Conservation (phyloP, 495 filamentous ascomycete species). For the Podospora didyma region DNA sequence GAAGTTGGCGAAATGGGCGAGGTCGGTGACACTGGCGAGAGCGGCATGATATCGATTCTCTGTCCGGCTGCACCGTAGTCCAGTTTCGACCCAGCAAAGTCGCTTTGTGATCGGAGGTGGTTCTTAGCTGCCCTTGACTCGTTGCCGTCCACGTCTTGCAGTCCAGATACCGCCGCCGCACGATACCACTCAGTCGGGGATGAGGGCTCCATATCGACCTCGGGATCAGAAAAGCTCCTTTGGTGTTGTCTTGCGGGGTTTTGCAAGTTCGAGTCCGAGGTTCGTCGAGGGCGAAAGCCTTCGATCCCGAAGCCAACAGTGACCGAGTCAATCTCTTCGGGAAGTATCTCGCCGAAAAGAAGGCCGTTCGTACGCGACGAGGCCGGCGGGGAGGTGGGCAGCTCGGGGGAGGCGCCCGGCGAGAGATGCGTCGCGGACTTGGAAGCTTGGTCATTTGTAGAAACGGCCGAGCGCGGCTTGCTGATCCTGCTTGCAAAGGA, state of each 20-base stretch:
- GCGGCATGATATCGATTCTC: conserved; percentile 20
- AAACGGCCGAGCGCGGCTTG: conserved; percentile 38
- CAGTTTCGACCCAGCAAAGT: conserved; percentile 38
- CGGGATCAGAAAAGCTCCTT: conserved; percentile 42
- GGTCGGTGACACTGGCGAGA: conserved; percentile 25
- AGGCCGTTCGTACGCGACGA: conserved; percentile 28
- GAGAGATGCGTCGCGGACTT: conserved; percentile 44
- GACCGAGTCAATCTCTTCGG: conserved; percentile 34
- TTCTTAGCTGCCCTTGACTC: conserved; percentile 25
- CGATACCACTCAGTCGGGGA: conserved; percentile 55
- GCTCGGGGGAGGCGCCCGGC: conserved; percentile 21
- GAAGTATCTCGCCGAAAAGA: conserved; percentile 51
- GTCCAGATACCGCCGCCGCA: conserved; percentile 22
- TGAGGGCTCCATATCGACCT: conserved; percentile 40
- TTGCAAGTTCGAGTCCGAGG: conserved; percentile 44
- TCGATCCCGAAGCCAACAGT: conserved; percentile 49
- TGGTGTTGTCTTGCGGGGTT: conserved; percentile 31
- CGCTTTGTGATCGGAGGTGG: conserved; percentile 48
- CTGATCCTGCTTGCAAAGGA: conserved; percentile 51
- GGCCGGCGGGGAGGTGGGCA: conserved; percentile 22
- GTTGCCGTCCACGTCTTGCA: conserved; percentile 29
- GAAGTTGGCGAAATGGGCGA: conserved; percentile 32
- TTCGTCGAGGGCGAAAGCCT: conserved; percentile 32
- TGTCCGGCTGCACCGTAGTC: conserved; percentile 14
- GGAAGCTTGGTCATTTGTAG: conserved; percentile 36